Evolutionary conservation across 257 asterid species (phyloP).

Genomic region (Ocimum tenuiflorum): DNA sequence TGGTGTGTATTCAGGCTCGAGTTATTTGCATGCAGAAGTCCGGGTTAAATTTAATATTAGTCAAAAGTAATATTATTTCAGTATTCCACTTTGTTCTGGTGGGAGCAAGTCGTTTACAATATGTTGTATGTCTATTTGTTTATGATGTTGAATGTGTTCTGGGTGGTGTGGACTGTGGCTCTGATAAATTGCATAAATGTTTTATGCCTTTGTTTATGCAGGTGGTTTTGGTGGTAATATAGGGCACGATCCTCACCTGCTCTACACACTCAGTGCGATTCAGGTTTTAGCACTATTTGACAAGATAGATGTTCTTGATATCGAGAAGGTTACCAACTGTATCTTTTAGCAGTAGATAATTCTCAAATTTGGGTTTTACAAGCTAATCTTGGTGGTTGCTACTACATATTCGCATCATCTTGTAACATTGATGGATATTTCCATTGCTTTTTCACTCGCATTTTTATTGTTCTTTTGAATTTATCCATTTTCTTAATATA

Average conservation of each 20-base stretch:
- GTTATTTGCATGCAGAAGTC: neutral
- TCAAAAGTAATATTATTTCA: neutral
- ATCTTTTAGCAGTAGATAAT: conserved; percentile 39
- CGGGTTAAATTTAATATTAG: neutral
- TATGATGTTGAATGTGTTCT: neutral
- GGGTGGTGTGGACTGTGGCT: neutral
- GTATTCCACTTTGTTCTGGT: neutral
- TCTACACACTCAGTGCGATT: conserved; percentile 84
- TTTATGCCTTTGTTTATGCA: conserved; percentile 22
- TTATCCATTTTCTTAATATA: neutral
- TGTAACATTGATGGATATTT: neutral
- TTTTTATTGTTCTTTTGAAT: neutral
- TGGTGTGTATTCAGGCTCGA: conserved; percentile 43
- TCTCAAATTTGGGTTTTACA: conserved; percentile 6
- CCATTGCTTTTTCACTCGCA: neutral
- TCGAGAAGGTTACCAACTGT: conserved; percentile 69
- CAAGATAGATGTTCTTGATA: conserved; percentile 66
- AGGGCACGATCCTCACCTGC: conserved; percentile 84
- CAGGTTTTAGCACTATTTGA: conserved; percentile 86
- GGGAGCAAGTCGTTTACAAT: neutral
- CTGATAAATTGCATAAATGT: neutral
- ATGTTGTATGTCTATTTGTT: neutral
- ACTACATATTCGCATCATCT: neutral
- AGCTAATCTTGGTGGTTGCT: neutral
- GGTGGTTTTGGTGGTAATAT: conserved; percentile 96